Conservation (phyloP, 1,139 yeast genomes). For the Arxiozyma bovina region DNA sequence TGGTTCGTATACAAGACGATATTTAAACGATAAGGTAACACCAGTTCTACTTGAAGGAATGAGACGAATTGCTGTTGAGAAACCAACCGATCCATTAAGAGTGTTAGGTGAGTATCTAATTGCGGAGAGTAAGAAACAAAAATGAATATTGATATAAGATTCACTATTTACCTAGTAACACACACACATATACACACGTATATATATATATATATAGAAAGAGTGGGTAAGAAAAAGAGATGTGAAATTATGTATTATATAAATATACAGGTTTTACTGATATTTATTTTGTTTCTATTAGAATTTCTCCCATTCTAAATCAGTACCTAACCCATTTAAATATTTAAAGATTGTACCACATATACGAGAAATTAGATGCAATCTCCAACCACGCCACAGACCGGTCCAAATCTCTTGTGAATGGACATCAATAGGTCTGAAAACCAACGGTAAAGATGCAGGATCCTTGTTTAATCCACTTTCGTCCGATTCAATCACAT, state of each 20-base stretch:
- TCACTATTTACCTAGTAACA: no score
- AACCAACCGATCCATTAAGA: conserved; percentile 62
- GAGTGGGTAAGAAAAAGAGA: neutral
- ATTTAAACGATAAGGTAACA: conserved; percentile 66
- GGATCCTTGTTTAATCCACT: neutral
- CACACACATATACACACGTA: no score
- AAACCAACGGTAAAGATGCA: conserved; percentile 34
- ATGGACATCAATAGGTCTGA: conserved; percentile 46
- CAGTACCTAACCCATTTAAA: neutral
- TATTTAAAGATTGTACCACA: conserved; percentile 33
- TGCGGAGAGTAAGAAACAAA: conserved; percentile 34
- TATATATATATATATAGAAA: neutral
- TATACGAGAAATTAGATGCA: conserved; percentile 66
- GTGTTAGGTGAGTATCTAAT: conserved; percentile 66
- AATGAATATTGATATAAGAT: neutral
- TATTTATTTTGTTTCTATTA: neutral
- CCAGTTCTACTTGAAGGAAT: conserved; percentile 61
- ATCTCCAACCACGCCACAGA: conserved; percentile 86
- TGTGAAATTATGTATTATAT: neutral
- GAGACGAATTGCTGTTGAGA: conserved; percentile 45
- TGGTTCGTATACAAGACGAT: conserved; percentile 73
- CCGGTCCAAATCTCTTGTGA: conserved; percentile 35
- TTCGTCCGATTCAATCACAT: neutral
- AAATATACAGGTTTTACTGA: neutral
- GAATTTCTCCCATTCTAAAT: conserved; percentile 3